Conservation (phyloP, 257 asterid genomes). For the Solanum chiquidenum region DNA sequence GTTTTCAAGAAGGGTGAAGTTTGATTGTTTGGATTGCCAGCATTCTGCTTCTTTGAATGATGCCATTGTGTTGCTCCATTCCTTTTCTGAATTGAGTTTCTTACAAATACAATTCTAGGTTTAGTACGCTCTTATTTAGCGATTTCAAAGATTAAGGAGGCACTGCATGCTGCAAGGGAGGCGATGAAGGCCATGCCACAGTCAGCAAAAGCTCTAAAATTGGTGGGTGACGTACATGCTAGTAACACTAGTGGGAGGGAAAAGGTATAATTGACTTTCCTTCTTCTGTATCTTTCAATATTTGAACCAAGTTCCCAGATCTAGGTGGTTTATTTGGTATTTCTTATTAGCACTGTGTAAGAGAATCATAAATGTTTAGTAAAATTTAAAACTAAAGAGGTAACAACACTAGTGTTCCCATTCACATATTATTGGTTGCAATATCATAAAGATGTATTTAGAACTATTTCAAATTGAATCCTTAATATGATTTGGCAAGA, state of each 20-base stretch:
- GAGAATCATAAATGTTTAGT: neutral
- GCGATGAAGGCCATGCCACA: slow-evolving; percentile 99
- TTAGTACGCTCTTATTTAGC: slow-evolving; percentile 83
- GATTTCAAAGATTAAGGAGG: slow-evolving; percentile 83
- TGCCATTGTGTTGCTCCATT: neutral
- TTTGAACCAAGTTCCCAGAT: neutral
- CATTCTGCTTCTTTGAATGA: neutral
- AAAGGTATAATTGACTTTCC: slow-evolving; percentile 30
- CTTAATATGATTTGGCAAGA: neutral
- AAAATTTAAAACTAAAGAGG: neutral
- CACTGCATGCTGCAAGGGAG: slow-evolving; percentile 87
- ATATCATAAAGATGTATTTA: neutral
- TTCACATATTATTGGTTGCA: neutral
- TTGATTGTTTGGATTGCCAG: neutral
- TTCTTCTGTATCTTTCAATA: neutral
- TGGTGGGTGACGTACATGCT: slow-evolving; percentile 98
- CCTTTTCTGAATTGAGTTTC: neutral
- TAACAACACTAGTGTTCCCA: neutral
- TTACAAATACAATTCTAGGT: slow-evolving; percentile 37
- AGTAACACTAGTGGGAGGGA: slow-evolving; percentile 83
- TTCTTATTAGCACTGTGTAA: neutral
- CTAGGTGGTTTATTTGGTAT: neutral
- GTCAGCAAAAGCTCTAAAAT: slow-evolving; percentile 88
- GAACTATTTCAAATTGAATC: neutral
- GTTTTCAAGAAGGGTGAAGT: neutral